Evolutionary conservation across 805 yeast genomes (phyloP), one percentile per base, ranked within the genome.

Genomic region (Metahyphopichia silvanorum): DNA sequence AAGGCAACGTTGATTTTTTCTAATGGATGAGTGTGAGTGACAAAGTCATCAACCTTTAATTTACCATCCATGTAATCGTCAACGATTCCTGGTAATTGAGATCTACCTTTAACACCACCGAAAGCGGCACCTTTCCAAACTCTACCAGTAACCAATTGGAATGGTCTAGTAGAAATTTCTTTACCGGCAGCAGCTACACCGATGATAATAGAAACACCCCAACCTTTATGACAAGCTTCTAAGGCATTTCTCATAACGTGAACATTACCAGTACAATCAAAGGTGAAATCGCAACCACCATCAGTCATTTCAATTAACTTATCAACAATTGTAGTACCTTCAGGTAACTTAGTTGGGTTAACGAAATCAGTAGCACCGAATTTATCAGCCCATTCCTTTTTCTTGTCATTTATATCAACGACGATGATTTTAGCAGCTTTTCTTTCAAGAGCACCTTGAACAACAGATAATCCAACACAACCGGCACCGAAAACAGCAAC

Each of bases 61-160:
- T 69, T 72, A 47, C 96, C 96, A 27, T 66, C 63, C 70, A 85
- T 63, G 65, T 91, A 91, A 59, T 84, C 89, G 38, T 86, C 82
- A 37, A 93, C 95, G 37, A 89, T 73, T 14, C 79, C 86, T 31
- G 95, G 97, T 71, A 93, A 76, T 70, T 93, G 96, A 25, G 96
- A 59, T 71, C 97, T 84, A 57, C 98, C 98, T 69, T 93, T 93
- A 56, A 93, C 88, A 61, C 98, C 98, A 53, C 99, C 99, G 51
- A 87, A 93, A n/a, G 99, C 99, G 55, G 95, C 86, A 51, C 99
- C 99, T 63, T 78, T 85, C 98, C 98, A 91, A 33, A 86, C 95
- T 69, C 98, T 82, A 50, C 99, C 99, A 25, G 98, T 93, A 44
- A 93, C 98, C 63, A 93, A 78, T 72, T 91, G 98, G 86, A 93